These are phyloP conservation scores for Hysterangium stoloniferum DNA, from an alignment of 768 basidiomycete genomes.

Conservation along the genomic window DNA sequence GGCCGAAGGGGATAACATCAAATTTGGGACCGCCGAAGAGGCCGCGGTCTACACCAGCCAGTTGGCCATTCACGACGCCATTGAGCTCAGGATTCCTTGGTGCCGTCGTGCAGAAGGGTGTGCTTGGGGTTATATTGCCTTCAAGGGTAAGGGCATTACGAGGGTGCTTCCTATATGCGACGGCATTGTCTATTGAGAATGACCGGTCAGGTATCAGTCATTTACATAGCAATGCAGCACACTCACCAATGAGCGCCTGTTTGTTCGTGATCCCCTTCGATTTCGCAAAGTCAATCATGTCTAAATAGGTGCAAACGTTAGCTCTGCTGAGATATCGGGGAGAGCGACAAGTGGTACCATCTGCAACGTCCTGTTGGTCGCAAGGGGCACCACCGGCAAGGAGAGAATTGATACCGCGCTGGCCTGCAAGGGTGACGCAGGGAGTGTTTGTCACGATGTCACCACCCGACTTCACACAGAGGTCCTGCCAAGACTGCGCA, in stretches of 20 bases:
- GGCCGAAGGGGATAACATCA: slow-evolving; percentile 40
- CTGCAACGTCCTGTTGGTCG: slow-evolving; percentile 41
- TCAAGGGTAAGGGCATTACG: slow-evolving; percentile 36
- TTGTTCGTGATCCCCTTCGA: slow-evolving; percentile 32
- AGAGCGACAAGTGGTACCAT: slow-evolving; percentile 16
- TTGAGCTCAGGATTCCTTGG: slow-evolving; percentile 42
- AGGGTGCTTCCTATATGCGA: slow-evolving; percentile 35
- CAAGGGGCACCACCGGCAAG: slow-evolving; percentile 39
- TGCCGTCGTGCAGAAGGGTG: slow-evolving; percentile 46
- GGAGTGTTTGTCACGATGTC: slow-evolving; percentile 33
- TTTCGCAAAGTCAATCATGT: slow-evolving; percentile 45
- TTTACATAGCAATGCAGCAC: neutral
- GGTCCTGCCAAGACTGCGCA: slow-evolving; percentile 36
- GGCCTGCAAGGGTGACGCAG: slow-evolving; percentile 35
- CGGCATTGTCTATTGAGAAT: slow-evolving; percentile 33
- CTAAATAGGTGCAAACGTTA: neutral
- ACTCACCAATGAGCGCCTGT: slow-evolving; percentile 10
- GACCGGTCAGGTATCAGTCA: neutral
- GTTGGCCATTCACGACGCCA: slow-evolving; percentile 46
- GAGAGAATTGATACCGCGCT: slow-evolving; percentile 35
- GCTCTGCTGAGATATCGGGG: neutral
- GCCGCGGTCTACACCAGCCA: slow-evolving; percentile 42
- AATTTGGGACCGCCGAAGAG: slow-evolving; percentile 43
- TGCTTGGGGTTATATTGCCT: slow-evolving; percentile 34
- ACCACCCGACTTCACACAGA: slow-evolving; percentile 36